Evolutionary conservation across 345 rosid genomes (phyloP).

Genomic region (Eucalyptus guilfoylei): DNA sequence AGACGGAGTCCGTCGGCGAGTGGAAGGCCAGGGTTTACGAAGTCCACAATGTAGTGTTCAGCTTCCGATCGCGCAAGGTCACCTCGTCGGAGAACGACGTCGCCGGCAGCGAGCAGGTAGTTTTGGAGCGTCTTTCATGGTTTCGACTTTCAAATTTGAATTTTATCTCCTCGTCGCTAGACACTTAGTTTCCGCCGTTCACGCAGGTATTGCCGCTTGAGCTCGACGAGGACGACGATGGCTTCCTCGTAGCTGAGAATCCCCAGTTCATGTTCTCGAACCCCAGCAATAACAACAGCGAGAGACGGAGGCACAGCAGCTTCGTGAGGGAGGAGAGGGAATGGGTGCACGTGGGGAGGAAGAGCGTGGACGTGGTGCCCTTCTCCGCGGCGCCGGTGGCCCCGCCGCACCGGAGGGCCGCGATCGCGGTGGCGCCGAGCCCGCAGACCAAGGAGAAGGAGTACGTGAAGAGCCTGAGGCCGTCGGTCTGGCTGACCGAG

Average conservation of each 20-base stretch:
- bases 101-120: slow-evolving; percentile 55
- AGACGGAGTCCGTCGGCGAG: slow-evolving; percentile 58
- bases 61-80: slow-evolving; percentile 61
- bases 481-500: slow-evolving; percentile 93
- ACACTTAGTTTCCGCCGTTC: background rate
- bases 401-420: slow-evolving; percentile 31
- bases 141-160: background rate
- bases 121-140: background rate
- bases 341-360: slow-evolving; percentile 44
- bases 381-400: slow-evolving; percentile 14
- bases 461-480: slow-evolving; percentile 59
- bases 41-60: slow-evolving; percentile 62
- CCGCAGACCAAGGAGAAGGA: slow-evolving; percentile 86
- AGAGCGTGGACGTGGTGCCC: slow-evolving; percentile 53
- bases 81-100: slow-evolving; percentile 25
- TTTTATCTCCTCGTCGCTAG: background rate
- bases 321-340: slow-evolving; percentile 82
- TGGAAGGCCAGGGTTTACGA: slow-evolving; percentile 86
- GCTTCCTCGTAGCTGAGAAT: slow-evolving; percentile 80
- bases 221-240: slow-evolving; percentile 77
- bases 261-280: slow-evolving; percentile 33
- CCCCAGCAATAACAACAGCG: slow-evolving; percentile 1
- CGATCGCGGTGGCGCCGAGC: slow-evolving; percentile 1
- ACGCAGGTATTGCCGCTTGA: slow-evolving; percentile 43
- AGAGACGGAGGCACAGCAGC: slow-evolving; percentile 79